Evolutionary conservation across 2,329 filamentous ascomycete genomes (phyloP).

Genomic region (Xylaria sp.): DNA sequence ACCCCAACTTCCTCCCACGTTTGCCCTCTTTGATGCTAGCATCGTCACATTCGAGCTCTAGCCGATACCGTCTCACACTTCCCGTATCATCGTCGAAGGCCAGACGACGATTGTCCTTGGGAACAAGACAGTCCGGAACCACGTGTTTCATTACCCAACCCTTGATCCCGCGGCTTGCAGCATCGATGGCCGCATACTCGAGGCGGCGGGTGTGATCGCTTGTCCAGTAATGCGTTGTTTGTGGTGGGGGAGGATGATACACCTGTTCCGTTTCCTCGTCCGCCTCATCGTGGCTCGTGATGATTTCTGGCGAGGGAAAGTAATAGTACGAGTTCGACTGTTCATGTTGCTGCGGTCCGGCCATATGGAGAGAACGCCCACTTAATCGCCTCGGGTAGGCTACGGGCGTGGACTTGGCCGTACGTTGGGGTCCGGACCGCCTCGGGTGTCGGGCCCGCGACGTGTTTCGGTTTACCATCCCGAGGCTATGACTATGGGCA

Average conservation of each 20-base stretch:
- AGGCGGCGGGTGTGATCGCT: constrained; percentile 66
- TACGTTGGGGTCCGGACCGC: constrained; percentile 50
- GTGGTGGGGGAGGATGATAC: constrained; percentile 53
- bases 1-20: constrained; percentile 37
- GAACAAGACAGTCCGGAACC: constrained; percentile 65
- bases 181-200: constrained; percentile 71
- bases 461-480: constrained; percentile 37
- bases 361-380: constrained; percentile 36
- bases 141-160: constrained; percentile 64
- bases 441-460: constrained; percentile 44
- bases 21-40: constrained; percentile 30
- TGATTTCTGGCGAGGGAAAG: constrained; percentile 52
- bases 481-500: constrained; percentile 39
- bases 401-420: constrained; percentile 45
- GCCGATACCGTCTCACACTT: constrained; percentile 66
- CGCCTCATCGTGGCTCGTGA: constrained; percentile 22
- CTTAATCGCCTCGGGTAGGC: constrained; percentile 30
- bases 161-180: constrained; percentile 62
- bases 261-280: constrained; percentile 13
- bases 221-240: constrained; percentile 71
- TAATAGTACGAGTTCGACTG: constrained; percentile 53
- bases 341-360: constrained; percentile 39
- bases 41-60: constrained; percentile 60
- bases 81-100: constrained; percentile 67
- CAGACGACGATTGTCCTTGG: constrained; percentile 54